Base-by-base conservation (phyloP, 2,329 filamentous ascomycete genomes). In the Scytalidium sp. region DNA sequence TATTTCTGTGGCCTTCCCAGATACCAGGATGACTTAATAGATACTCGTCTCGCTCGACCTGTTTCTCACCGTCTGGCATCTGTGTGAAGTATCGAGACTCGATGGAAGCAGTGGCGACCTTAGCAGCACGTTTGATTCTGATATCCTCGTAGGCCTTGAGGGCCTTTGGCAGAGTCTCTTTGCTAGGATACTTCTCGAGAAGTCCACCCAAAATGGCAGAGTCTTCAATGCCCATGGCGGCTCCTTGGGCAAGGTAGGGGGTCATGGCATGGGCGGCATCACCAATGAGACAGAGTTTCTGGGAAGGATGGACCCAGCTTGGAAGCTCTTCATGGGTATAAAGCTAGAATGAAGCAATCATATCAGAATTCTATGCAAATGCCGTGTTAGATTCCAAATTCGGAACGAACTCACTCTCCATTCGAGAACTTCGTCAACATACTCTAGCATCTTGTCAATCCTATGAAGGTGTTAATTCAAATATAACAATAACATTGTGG, bases 221-320 rank as follows among this genome's bases (percentile, higher is more conserved):
- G 41, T 56, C 54, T 47, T 58, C 54, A 25, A 58, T 54, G 17
- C 52, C 53, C 51, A 72, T 73, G 3, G 71, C 71, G 0, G 71
- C 71, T 1, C 72, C 70, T 59, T 72, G 69, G 0, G 70, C 69
- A 62, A 73, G 70, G 49, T 73, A 73, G 1, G 70, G 70, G 1
- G 71, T 59, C 71, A 74, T 74, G 23, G 70, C 66, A 51, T 74
- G 71, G 0, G 70, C 70, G 3, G 71, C 69, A 46, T 74, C 71
- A 3, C 71, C 71, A 3, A 73, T 60, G 5, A 74, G 58, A 11
- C 72, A 51, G 6, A 72, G 39, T n/a, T 63, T 67, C 10, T 56
- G 57, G 1, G 62, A 50, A 3, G 22, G n/a, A 43, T 58, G 56
- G 6, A 50, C 39, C 54, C 54, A 56, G 17, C 23, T 53, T 9